These are phyloP conservation scores for Irineochytrium annulatum DNA, from an alignment of 192 early-diverging fungal genomes.

Conservation along the genomic window DNA sequence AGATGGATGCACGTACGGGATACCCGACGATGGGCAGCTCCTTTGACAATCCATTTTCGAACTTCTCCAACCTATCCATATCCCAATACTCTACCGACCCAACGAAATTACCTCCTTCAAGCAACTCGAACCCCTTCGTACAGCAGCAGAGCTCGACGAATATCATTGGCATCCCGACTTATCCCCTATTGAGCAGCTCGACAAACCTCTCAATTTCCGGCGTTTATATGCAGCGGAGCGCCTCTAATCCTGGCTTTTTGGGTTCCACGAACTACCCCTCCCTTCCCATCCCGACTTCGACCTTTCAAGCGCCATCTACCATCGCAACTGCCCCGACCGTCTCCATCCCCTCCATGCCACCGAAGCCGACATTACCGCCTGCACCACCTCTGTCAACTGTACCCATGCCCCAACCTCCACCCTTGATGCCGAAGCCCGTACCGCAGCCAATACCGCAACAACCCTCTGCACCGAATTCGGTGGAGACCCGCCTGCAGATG, in stretches of 20 bases:
- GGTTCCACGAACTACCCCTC: background rate
- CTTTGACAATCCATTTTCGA: conserved; percentile 33
- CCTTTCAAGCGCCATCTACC: too few relatives aligned
- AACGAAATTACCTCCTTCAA: conserved; percentile 1
- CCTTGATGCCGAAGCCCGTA: background rate
- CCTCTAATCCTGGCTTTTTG: too few relatives aligned
- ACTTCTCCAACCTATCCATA: conserved; percentile 20
- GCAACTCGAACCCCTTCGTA: background rate
- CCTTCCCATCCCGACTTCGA: too few relatives aligned
- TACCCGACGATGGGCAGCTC: too few relatives aligned
- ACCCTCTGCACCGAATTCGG: too few relatives aligned
- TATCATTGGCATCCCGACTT: background rate
- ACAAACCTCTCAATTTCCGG: too few relatives aligned
- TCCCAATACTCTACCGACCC: background rate
- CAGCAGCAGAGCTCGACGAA: too few relatives aligned
- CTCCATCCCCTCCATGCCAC: too few relatives aligned
- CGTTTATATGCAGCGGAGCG: too few relatives aligned
- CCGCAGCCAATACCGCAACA: conserved; percentile 2
- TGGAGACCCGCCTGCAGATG: too few relatives aligned
- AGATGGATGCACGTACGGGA: too few relatives aligned
- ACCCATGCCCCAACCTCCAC: background rate
- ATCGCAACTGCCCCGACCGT: too few relatives aligned
- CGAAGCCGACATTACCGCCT: conserved; percentile 2
- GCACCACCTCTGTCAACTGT: background rate
- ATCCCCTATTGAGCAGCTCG: background rate